Evolutionary conservation across 2,329 filamentous ascomycete species (phyloP), one percentile per base, ranked within the genome.

Genomic region (Colletotrichum eleusines): DNA sequence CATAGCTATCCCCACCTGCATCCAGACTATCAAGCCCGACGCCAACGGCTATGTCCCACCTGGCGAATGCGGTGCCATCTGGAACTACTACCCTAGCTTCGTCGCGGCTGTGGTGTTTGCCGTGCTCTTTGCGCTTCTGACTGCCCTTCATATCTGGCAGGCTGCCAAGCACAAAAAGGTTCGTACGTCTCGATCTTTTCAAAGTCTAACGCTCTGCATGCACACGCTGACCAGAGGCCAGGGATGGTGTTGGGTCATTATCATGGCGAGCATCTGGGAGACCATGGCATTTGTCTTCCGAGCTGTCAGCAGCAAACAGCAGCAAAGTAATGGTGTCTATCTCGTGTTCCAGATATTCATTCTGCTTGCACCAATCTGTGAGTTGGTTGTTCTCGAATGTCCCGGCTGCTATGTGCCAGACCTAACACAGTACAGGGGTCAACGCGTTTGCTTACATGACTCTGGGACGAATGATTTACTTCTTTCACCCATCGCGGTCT

Each of bases 401-500:
- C 20, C 28, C 51, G n/a, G 42, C 5, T 20, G 16, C 9, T 31
- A 5, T 14, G 14, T 3, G 0, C 35, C 9, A 55, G 5, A 53
- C 18, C 55, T 65, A 50, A 63, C 18, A 57, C 3, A 23, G 14
- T 3, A n/a, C 40, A 81, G 80, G 79, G 80, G 77, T 86, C n/a
- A 85, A 85, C 69, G 83, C 83, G 2, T 86, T 83, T 70, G 79
- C 80, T 33, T 85, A 84, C 75, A 84, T 85, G 81, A 77, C 81
- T 5, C 77, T 86, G 18, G 83, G 79, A 3, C 79, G 83, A 2
- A 84, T 85, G 81, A 79, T 84, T 31, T 75, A 85, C 74, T 84
- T 79, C 72, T 84, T 82, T 65, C 53, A 80, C 2, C 82, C 82
- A 1, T 77, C 79, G 0, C 78, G 77, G 20, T 76, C 76, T 5